A percentile compares a stretch with the other conserved stretches of the same genome.
These are phyloP conservation scores for Talaromyces sp. DNA, from an alignment of 2,329 filamentous ascomycete genomes.

Conservation along the genomic window DNA sequence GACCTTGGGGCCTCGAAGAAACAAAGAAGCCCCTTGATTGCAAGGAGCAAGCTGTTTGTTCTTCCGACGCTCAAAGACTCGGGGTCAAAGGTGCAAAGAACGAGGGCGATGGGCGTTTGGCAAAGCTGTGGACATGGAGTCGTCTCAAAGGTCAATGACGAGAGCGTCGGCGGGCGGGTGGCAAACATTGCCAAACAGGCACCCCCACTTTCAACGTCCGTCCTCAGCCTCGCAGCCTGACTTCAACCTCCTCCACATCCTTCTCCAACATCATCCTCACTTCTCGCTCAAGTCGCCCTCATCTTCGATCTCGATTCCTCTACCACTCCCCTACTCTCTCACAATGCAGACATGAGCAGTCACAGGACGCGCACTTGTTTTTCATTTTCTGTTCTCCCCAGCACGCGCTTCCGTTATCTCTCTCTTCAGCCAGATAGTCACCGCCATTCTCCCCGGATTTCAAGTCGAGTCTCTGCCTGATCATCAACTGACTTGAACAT, in stretches of 20 bases:
- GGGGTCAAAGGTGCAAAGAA: not conserved
- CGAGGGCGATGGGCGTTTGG: not conserved
- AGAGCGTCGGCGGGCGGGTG: not conserved
- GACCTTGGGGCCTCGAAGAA: not conserved
- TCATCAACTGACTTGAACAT: slow-evolving; percentile 14
- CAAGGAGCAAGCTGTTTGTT: not conserved
- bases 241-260: not conserved
- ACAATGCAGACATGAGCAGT: slow-evolving; percentile 8
- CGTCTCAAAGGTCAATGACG: not conserved
- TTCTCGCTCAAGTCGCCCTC: slow-evolving; percentile 1
- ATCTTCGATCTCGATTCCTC: not conserved
- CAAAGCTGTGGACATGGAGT: not conserved
- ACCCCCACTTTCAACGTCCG: not conserved
- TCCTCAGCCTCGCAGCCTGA: not conserved
- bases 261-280: not conserved
- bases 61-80: not conserved
- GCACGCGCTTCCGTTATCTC: not conserved
- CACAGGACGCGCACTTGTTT: not conserved
- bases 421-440: not conserved
- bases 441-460: not conserved
- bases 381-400: not conserved
- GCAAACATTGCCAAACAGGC: not conserved
- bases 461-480: not conserved
- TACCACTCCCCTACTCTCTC: not conserved
- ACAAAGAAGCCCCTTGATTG: not conserved